Base-by-base conservation (phyloP, 192 early-diverging fungal species). In the Entophlyctis helioformis region DNA sequence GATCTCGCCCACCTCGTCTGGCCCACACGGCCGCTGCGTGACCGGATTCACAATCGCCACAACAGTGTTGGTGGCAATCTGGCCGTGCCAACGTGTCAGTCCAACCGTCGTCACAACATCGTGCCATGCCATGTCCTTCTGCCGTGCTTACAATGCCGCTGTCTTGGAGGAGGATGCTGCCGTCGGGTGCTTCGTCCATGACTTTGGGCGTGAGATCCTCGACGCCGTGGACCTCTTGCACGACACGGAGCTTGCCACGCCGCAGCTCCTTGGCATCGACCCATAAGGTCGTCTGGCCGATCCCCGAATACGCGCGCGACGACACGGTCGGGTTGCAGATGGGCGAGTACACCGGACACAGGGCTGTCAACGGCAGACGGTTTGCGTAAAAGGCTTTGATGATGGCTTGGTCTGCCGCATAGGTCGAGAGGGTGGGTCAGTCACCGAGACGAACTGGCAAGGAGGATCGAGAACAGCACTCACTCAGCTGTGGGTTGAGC, bases 31-130 rank as follows among this genome's bases (percentile, higher is more conserved):
- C n/a, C 54, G 64, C 9, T 70, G 68, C 11, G 86, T 85, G 42
- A 69, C 69, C 1, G 87, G 85, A 40, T 91, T 75, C 24, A 91
- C 82, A 42, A 91, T 88, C 21, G 84, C 88, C 23, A 87, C 71
- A 62, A 84, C 80, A 0, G 88, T 85, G 48, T 80, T 81, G 39
- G 76, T 81, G 4, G 80, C 66, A 1, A 86, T 73, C 72, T 81
- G 18, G 15, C 15, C 1, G 18, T 18, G 25, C 4, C 3, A 5
- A 3, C 5, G 29, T 21, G 23, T 15, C 28, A 62, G 56, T 85
- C 42, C 82, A 82, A 32, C 75, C 76, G 44, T 86, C 82, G 42
- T 82, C 76, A 20, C 27, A 44, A n/a, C 7, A 44, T 9, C 9
- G 10, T n/a, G 33, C 9, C n/a, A 35, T n/a, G 33, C 33, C 9